These are phyloP conservation scores for Arthroderma uncinatum DNA, from an alignment of 2,329 filamentous ascomycete genomes.

Conservation along the genomic window DNA sequence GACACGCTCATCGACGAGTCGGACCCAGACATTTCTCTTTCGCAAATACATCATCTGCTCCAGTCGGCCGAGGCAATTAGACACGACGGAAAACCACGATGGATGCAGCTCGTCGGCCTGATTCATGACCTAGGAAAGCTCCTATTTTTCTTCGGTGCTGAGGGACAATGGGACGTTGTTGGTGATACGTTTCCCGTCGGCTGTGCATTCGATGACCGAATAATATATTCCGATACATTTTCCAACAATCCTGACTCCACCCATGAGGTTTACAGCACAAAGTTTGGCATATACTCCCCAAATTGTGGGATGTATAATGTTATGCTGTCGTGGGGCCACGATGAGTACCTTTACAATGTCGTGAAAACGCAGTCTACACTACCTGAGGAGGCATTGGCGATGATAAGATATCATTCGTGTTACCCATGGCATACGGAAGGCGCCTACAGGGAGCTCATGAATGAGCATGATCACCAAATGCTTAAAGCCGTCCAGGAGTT, in stretches of 20 bases:
- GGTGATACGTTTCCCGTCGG: slow-evolving; percentile 46
- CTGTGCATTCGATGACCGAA: slow-evolving; percentile 49
- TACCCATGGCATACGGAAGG: slow-evolving; percentile 82
- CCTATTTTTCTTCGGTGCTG: slow-evolving; percentile 45
- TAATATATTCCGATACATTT: slow-evolving; percentile 70
- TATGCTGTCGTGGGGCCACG: slow-evolving; percentile 72
- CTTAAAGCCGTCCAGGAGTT: slow-evolving; percentile 72
- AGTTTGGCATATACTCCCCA: slow-evolving; percentile 66
- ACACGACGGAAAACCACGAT: slow-evolving; percentile 45
- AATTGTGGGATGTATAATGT: slow-evolving; percentile 77
- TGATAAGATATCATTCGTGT: slow-evolving; percentile 89
- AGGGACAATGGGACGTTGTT: slow-evolving; percentile 88
- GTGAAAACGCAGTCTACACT: slow-evolving; percentile 71
- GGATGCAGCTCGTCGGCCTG: slow-evolving; percentile 26
- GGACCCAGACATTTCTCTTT: slow-evolving; percentile 77
- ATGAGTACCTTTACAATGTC: slow-evolving; percentile 56
- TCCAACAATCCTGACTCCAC: slow-evolving; percentile 60
- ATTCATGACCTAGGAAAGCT: slow-evolving; percentile 30
- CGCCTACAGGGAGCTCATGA: slow-evolving; percentile 74
- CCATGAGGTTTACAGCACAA: slow-evolving; percentile 61
- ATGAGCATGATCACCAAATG: slow-evolving; percentile 68
- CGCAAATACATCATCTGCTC: slow-evolving; percentile 80
- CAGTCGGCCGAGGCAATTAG: slow-evolving; percentile 89
- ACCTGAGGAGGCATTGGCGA: slow-evolving; percentile 71
- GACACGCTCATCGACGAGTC: slow-evolving; percentile 85